Evolutionary conservation across 2,329 filamentous ascomycete species (phyloP).

Genomic region (Cladosporium sp.): DNA sequence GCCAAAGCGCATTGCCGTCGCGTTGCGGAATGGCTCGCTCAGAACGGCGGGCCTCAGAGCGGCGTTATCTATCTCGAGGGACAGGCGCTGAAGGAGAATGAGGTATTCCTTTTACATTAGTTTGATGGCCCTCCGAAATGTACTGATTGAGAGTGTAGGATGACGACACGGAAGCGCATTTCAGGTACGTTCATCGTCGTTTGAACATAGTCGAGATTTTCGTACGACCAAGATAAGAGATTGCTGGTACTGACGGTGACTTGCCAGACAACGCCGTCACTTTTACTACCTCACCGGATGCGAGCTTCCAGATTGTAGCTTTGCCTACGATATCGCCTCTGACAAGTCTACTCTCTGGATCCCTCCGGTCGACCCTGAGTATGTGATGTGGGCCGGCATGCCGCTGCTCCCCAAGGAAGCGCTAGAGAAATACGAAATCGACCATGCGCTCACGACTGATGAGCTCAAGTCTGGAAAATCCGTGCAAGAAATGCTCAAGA

Average conservation of each 20-base stretch:
- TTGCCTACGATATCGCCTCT: conserved; percentile 72
- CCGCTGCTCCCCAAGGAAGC: conserved; percentile 74
- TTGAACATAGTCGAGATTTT: no score
- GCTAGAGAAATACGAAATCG: conserved; percentile 50
- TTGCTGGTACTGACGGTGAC: neutral
- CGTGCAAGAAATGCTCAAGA: conserved; percentile 40
- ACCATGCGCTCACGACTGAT: conserved; percentile 47
- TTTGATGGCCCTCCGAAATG: neutral
- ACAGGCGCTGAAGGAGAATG: conserved; percentile 70
- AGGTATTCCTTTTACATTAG: conserved; percentile 36
- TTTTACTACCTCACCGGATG: conserved; percentile 96
- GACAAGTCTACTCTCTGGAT: conserved; percentile 82
- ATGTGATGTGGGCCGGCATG: conserved; percentile 93
- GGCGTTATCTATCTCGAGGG: conserved; percentile 86
- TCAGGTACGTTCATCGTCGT: conserved; percentile 52
- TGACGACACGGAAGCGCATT: conserved; percentile 75
- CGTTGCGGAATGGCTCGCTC: conserved; percentile 71
- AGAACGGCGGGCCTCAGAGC: conserved; percentile 55
- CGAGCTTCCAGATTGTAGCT: conserved; percentile 70
- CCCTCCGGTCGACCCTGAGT: conserved; percentile 78
- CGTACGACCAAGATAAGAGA: conserved; percentile 2
- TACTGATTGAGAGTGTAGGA: conserved; percentile 44
- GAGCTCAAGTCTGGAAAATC: conserved; percentile 71
- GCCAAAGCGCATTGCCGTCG: conserved; percentile 80
- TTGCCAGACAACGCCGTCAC: conserved; percentile 47